Conservation (phyloP, 148 eudicot species). For the Rhododendron griersonianum region DNA sequence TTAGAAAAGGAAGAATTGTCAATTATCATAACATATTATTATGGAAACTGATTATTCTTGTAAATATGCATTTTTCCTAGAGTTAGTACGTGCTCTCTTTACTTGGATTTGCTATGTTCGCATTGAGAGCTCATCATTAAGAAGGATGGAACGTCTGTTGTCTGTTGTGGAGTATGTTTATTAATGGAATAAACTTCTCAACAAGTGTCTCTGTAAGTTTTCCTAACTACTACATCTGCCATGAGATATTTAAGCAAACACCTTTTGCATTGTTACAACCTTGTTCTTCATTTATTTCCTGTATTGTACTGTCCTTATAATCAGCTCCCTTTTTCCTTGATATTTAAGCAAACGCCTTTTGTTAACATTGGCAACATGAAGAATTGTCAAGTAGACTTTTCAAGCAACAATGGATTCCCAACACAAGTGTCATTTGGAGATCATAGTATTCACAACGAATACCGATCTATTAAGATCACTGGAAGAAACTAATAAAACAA, state of each 20-base stretch:
- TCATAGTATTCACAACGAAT: too few relatives aligned
- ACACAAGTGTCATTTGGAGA: too few relatives aligned
- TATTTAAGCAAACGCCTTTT: too few relatives aligned
- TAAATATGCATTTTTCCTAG: neutral
- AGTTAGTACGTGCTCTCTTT: neutral
- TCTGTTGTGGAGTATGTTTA: too few relatives aligned
- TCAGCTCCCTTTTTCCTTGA: too few relatives aligned
- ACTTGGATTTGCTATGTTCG: too few relatives aligned
- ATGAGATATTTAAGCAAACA: too few relatives aligned
- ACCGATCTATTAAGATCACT: neutral
- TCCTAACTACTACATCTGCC: neutral
- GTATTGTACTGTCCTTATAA: too few relatives aligned
- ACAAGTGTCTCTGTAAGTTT: neutral
- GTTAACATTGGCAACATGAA: neutral
- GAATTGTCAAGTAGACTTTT: neutral
- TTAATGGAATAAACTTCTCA: neutral
- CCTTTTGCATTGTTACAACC: too few relatives aligned
- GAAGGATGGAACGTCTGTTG: too few relatives aligned
- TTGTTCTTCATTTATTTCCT: too few relatives aligned
- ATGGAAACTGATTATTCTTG: neutral
- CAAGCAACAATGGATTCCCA: neutral
- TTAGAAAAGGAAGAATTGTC: neutral
- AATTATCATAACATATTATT: neutral
- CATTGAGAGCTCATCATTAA: too few relatives aligned
- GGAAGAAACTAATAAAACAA: neutral